A percentile compares a stretch with the other conserved stretches of the same genome.
Evolutionary conservation across 2,329 filamentous ascomycete species (phyloP).

Genomic region (Alternaria alternata): DNA sequence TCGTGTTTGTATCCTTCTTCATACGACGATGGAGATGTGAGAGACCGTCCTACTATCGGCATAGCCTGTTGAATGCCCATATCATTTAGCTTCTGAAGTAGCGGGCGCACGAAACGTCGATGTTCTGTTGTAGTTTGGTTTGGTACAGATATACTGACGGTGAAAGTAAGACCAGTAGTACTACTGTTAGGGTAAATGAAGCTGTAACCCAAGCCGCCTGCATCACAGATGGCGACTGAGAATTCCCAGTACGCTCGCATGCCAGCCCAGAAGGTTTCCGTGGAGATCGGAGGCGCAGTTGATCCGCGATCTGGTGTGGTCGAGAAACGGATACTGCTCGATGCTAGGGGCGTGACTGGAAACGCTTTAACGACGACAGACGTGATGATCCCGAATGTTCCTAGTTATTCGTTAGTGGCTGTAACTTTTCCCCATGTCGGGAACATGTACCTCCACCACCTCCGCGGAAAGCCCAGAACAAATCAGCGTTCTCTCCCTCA

Average conservation of each 20-base stretch:
- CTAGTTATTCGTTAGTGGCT: constrained; percentile 14
- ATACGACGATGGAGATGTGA: background rate
- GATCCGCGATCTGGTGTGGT: constrained; percentile 21
- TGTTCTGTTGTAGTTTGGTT: constrained; percentile 20
- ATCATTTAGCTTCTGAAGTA: constrained; percentile 27
- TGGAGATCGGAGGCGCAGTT: constrained; percentile 18
- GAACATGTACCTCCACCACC: constrained; percentile 36
- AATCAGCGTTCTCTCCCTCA: constrained; percentile 29
- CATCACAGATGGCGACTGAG: constrained; percentile 26
- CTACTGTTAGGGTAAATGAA: constrained; percentile 30
- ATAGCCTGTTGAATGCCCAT: constrained; percentile 28
- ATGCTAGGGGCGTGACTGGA: constrained; percentile 17
- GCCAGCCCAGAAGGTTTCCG: constrained; percentile 38
- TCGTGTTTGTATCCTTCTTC: background rate
- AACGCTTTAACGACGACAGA: constrained; percentile 49
- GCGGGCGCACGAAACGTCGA: constrained; percentile 26
- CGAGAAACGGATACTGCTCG: constrained; percentile 30
- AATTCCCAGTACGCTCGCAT: constrained; percentile 32
- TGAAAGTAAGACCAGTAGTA: constrained; percentile 30
- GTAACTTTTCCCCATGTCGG: background rate
- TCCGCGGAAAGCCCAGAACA: constrained; percentile 43
- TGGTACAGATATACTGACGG: constrained; percentile 29
- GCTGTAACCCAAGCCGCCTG: constrained; percentile 37
- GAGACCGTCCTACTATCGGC: constrained; percentile 14
- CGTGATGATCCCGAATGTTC: constrained; percentile 38